A percentile compares a stretch with the other conserved stretches of the same genome.
Conservation (phyloP, 2,329 filamentous ascomycete species). For the Pseudogymnoascus sp. region DNA sequence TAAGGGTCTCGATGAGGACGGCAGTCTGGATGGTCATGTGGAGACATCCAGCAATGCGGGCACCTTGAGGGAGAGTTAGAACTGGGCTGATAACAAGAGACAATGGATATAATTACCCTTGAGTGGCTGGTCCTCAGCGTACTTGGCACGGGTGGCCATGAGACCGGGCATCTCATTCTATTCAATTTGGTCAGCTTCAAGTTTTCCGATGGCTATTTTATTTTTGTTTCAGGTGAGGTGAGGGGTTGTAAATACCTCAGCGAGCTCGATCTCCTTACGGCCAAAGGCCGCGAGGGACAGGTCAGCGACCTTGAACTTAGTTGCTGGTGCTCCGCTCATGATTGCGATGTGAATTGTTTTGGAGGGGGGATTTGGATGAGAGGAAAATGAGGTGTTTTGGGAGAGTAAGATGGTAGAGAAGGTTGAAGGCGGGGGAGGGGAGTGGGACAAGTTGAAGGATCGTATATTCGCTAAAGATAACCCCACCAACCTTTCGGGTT, state of each 20-base stretch:
- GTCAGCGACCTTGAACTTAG: conserved; percentile 89
- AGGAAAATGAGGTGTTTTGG: conserved; percentile 8
- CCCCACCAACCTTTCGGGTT: conserved; percentile 9
- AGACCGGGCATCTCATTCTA: conserved; percentile 90
- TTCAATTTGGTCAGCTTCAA: conserved; percentile 3
- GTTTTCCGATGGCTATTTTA: neutral
- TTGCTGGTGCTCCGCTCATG: conserved; percentile 10
- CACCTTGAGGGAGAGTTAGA: conserved; percentile 36
- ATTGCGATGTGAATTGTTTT: conserved; percentile 10
- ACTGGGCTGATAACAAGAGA: conserved; percentile 17
- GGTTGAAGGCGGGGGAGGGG: conserved; percentile 7
- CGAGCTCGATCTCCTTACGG: conserved; percentile 97
- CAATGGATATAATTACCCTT: conserved; percentile 38
- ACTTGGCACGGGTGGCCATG: conserved; percentile 89
- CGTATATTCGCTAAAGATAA: conserved; percentile 7
- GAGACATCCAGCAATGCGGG: conserved; percentile 93
- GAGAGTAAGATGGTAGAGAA: conserved; percentile 3
- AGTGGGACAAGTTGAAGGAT: conserved; percentile 6
- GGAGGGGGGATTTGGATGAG: neutral
- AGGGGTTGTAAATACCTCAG: conserved; percentile 47
- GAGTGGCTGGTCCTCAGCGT: conserved; percentile 86
- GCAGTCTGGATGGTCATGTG: conserved; percentile 99
- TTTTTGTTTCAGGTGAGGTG: neutral
- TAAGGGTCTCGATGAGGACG: conserved; percentile 97
- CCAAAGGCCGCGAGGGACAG: conserved; percentile 96